Evolutionary conservation across 805 yeast species (phyloP), one percentile per base, ranked within the genome.

Genomic region (Saturnispora diversa): DNA sequence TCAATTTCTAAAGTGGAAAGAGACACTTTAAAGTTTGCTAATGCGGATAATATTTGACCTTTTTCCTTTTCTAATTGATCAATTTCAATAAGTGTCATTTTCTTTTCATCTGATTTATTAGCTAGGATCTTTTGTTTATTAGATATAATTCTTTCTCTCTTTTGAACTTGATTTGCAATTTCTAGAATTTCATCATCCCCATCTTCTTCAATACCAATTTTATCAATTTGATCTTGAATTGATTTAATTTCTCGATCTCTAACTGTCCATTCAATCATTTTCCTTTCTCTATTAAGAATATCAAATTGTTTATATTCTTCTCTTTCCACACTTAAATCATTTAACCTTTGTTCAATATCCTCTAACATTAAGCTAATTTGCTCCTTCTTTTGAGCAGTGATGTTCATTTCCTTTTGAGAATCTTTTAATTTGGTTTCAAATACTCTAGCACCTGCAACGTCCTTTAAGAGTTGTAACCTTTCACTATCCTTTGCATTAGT

Each of bases 401-500:
- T 77, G 4, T 66, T 65, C 87, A 88, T 84, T 50, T 86, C 90
- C 55, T 79, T 81, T 45, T 70, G 63, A 1, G 95, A 84, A 43
- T 87, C 95, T 43, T 71, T 73, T 40, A 88, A 66, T 57, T 84
- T 84, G 28, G 71, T 65, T 54, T 92, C 97, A 63, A 90, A 92
- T 3, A 88, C 83, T 44, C 78, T 80, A 1, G 97, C 95, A 15
- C 98, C 98, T 23, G 96, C 92, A 25, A 90, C 95, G 53, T 87
- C 95, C 50, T 90, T 87, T 50, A 92, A 64, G 29, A 88, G 63
- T 26, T 74, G 70, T 38, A 90, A 66, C 45, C 97, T 73, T 54
- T 88, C 96, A 3, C 74, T 55, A 55, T 87, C 96, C 50, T 84
- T 84, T 0, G 96, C 90, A 54, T 86, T 86, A 0, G 97, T 90